Conservation (phyloP, 257 asterid species). For the Solanum ossicruentum region DNA sequence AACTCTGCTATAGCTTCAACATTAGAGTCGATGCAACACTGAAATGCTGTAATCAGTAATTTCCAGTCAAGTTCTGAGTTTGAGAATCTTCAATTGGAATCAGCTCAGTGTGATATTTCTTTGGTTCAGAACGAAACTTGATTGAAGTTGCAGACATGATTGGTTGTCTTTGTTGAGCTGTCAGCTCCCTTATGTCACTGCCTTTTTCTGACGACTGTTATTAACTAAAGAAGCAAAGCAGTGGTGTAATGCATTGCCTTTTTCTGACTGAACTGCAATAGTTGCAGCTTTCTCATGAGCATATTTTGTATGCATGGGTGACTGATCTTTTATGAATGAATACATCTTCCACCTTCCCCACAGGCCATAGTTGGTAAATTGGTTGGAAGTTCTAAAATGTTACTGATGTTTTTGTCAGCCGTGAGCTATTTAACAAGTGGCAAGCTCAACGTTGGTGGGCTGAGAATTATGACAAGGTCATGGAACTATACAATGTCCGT, state of each 20-base stretch:
- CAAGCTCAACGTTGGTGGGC: slow-evolving; percentile 96
- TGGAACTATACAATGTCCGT: slow-evolving; percentile 86
- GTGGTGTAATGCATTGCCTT: background rate
- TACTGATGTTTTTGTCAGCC: slow-evolving; percentile 32
- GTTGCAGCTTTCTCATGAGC: background rate
- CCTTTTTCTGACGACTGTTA: background rate
- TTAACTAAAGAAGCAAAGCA: background rate
- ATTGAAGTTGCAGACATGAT: background rate
- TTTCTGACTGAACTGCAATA: background rate
- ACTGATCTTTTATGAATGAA: background rate
- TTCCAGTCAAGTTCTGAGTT: background rate
- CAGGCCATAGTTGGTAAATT: background rate
- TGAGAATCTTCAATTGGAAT: background rate
- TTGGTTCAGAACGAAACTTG: background rate
- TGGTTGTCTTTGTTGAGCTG: background rate
- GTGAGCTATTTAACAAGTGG: slow-evolving; percentile 83
- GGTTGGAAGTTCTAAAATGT: slow-evolving; percentile 5
- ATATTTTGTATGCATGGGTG: background rate
- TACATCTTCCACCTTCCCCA: background rate
- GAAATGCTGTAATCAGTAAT: background rate
- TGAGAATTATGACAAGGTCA: slow-evolving; percentile 72
- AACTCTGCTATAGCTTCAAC: background rate
- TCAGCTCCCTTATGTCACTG: background rate
- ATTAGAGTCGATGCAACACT: background rate
- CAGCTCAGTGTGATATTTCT: background rate